phyloP scores from a whole-genome alignment of 305 asterid species.

The Solanum hybrid region DNA sequence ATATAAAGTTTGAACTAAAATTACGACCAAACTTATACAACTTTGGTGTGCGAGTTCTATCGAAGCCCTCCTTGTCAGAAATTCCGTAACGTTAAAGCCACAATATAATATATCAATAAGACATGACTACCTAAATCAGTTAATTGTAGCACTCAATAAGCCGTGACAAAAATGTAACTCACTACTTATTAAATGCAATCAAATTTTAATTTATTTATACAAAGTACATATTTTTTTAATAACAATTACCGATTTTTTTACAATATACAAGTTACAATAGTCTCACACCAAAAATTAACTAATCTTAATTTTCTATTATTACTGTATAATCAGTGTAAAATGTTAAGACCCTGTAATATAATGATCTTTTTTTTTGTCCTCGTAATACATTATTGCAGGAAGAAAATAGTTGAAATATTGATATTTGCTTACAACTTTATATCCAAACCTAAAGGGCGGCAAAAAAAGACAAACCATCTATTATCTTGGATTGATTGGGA shows the following conservation, averaged over 20 bases:
- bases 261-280: background rate
- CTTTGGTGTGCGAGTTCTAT: background rate
- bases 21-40: background rate
- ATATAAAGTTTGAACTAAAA: background rate
- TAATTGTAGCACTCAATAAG: background rate
- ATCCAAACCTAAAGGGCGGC: slow-evolving; percentile 33
- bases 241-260: background rate
- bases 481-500: slow-evolving; percentile 22
- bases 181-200: background rate
- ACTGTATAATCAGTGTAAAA: background rate
- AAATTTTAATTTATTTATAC: background rate
- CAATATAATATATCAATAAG: background rate
- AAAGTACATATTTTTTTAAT: background rate
- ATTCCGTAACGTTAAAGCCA: background rate
- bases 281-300: background rate
- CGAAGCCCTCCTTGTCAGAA: background rate
- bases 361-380: background rate
- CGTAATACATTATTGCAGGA: background rate
- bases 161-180: background rate
- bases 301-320: background rate
- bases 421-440: slow-evolving; percentile 15
- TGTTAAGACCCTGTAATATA: background rate
- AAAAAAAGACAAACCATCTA: slow-evolving; percentile 6
- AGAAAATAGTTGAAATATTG: background rate
- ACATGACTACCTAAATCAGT: background rate